A percentile compares a stretch with the other conserved stretches of the same genome.
Conservation (phyloP, 2,329 filamentous ascomycete species). For the Hypoxylon sp. region DNA sequence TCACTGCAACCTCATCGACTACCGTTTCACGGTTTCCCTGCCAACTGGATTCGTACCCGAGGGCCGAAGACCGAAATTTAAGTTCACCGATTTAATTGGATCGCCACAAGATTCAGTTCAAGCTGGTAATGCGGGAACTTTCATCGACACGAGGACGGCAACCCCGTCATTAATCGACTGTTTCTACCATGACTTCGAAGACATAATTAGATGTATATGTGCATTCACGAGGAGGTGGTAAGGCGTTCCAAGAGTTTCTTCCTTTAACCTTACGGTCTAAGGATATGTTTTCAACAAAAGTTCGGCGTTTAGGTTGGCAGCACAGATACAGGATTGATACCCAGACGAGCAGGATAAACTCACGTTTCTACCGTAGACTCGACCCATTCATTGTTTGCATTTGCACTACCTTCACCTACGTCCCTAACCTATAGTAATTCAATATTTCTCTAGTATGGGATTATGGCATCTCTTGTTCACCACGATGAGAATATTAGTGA, state of each 20-base stretch:
- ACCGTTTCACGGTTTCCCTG: neutral
- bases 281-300: neutral
- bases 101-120: neutral
- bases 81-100: neutral
- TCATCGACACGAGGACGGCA: neutral
- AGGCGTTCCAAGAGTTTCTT: constrained; percentile 10
- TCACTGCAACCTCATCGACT: neutral
- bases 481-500: neutral
- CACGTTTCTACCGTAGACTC: neutral
- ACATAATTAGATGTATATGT: constrained; percentile 1
- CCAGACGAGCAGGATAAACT: constrained; percentile 13
- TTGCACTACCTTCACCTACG: neutral
- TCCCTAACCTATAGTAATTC: neutral
- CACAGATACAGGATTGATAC: constrained; percentile 19
- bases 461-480: neutral
- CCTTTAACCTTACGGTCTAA: neutral
- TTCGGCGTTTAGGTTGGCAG: constrained; percentile 18
- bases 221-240: neutral
- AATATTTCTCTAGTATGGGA: neutral
- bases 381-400: neutral
- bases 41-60: neutral
- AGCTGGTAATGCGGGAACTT: neutral
- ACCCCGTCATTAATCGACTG: neutral
- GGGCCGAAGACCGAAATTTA: neutral
- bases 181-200: neutral